Percentiles rank a stretch among this genome's conserved stretches.
These are phyloP conservation scores for Heliosperma pusillum DNA, from an alignment of 148 eudicot genomes.

Conservation along the genomic window DNA sequence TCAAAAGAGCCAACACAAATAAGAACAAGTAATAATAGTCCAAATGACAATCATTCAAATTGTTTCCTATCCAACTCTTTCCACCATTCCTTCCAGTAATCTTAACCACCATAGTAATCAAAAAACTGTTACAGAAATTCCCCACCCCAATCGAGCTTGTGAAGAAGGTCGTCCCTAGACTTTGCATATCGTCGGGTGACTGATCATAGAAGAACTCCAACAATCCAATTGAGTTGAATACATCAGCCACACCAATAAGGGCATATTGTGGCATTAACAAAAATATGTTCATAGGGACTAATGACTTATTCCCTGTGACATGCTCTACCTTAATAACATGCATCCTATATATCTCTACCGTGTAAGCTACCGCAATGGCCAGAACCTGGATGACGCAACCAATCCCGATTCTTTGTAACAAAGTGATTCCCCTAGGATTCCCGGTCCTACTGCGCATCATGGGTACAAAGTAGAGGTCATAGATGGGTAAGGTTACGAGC, in stretches of 20 bases:
- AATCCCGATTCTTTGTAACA: slow-evolving; percentile 65
- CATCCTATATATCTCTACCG: slow-evolving; percentile 59
- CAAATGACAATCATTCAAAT: slow-evolving; percentile 77
- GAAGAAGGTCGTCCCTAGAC: slow-evolving; percentile 84
- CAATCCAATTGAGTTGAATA: slow-evolving; percentile 72
- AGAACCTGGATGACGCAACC: slow-evolving; percentile 70
- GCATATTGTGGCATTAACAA: slow-evolving; percentile 76
- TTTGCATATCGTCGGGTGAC: slow-evolving; percentile 82
- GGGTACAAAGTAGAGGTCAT: slow-evolving; percentile 79
- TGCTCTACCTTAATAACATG: slow-evolving; percentile 38
- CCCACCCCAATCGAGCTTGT: slow-evolving; percentile 82
- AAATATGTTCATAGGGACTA: slow-evolving; percentile 68
- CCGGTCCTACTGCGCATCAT: slow-evolving; percentile 49
- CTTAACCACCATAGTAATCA: slow-evolving; percentile 71
- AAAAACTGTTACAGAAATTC: slow-evolving; percentile 68
- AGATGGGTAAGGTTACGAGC: slow-evolving; percentile 63
- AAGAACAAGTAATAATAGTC: slow-evolving; percentile 80
- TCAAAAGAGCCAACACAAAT: slow-evolving; percentile 44
- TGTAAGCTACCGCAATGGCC: slow-evolving; percentile 59
- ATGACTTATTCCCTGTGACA: slow-evolving; percentile 29
- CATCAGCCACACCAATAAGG: slow-evolving; percentile 79
- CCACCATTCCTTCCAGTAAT: slow-evolving; percentile 49
- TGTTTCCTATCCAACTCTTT: slow-evolving; percentile 80
- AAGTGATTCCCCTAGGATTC: slow-evolving; percentile 77
- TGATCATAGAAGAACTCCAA: slow-evolving; percentile 92